Percentiles rank a stretch among this genome's conserved stretches.
Conservation (phyloP, 2,329 filamentous ascomycete species). For the Cladosporium sp. region DNA sequence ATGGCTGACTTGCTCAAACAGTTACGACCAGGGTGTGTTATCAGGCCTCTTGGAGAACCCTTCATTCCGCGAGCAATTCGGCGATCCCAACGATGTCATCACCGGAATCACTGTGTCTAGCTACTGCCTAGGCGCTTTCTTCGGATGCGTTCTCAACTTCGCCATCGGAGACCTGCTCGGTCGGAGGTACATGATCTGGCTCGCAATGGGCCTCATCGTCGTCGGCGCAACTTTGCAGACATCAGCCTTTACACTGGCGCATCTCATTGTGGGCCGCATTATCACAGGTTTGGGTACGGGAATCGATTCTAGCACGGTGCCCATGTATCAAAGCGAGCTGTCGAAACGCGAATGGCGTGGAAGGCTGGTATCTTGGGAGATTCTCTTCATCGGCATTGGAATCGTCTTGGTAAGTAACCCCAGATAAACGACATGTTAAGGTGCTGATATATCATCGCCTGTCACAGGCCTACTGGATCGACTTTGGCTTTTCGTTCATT, state of each 20-base stretch:
- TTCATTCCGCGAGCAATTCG: constrained; percentile 27
- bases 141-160: constrained; percentile 41
- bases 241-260: constrained; percentile 40
- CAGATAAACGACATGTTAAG: neutral
- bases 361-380: constrained; percentile 31
- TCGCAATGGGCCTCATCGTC: constrained; percentile 42
- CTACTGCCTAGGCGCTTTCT: constrained; percentile 41
- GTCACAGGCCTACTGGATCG: constrained; percentile 25
- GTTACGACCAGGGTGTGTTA: constrained; percentile 27
- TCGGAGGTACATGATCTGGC: constrained; percentile 41
- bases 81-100: constrained; percentile 23
- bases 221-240: constrained; percentile 46
- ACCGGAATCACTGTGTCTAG: constrained; percentile 42
- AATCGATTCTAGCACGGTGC: constrained; percentile 41
- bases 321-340: constrained; percentile 39
- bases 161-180: constrained; percentile 40
- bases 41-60: constrained; percentile 29
- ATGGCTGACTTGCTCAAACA: neutral
- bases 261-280: constrained; percentile 47
- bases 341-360: constrained; percentile 31
- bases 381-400: constrained; percentile 33
- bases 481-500: constrained; percentile 36
- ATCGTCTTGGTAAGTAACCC: constrained; percentile 24
- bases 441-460: neutral
- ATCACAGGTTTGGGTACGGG: constrained; percentile 49